Percentiles rank a stretch among this genome's conserved stretches.
phyloP scores from a whole-genome alignment of 805 yeast species.

The Candida dendrica region DNA sequence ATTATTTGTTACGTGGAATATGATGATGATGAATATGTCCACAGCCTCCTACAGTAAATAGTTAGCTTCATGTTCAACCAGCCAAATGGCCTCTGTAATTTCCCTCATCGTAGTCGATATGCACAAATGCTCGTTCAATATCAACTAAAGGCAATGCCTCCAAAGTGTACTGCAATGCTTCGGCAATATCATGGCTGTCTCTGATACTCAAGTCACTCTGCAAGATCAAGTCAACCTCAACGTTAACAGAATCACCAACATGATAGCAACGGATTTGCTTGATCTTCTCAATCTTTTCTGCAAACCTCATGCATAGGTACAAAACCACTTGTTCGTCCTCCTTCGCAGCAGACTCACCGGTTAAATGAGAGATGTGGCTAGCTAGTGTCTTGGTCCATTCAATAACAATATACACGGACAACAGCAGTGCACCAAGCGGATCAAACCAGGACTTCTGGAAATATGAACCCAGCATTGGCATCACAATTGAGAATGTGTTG shows the following conservation, averaged over 20 bases:
- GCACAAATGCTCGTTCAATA: constrained; percentile 79
- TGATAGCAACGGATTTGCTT: constrained; percentile 68
- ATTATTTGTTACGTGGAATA: too few species aligned
- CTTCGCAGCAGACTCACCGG: constrained; percentile 64
- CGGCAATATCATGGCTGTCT: constrained; percentile 77
- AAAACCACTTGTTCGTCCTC: constrained; percentile 59
- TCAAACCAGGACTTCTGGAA: constrained; percentile 63
- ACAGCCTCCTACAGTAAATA: too few species aligned
- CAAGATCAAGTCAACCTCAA: constrained; percentile 67
- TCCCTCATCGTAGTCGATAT: constrained; percentile 50
- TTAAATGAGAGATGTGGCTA: constrained; percentile 67
- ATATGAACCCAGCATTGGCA: constrained; percentile 56
- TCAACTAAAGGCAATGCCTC: constrained; percentile 69
- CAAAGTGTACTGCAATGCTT: constrained; percentile 71
- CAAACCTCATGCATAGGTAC: constrained; percentile 62
- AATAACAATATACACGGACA: constrained; percentile 53
- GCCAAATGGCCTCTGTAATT: constrained; percentile 32
- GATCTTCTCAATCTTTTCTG: constrained; percentile 56
- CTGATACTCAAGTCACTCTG: constrained; percentile 43
- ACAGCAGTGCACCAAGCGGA: constrained; percentile 61
- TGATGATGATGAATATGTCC: too few species aligned
- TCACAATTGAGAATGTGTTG: constrained; percentile 61
- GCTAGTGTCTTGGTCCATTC: constrained; percentile 62
- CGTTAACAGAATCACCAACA: constrained; percentile 69
- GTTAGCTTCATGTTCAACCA: neutral